These are phyloP conservation scores for Colletotrichum costaricense DNA, from an alignment of 2,329 filamentous ascomycete genomes.

Conservation along the genomic window DNA sequence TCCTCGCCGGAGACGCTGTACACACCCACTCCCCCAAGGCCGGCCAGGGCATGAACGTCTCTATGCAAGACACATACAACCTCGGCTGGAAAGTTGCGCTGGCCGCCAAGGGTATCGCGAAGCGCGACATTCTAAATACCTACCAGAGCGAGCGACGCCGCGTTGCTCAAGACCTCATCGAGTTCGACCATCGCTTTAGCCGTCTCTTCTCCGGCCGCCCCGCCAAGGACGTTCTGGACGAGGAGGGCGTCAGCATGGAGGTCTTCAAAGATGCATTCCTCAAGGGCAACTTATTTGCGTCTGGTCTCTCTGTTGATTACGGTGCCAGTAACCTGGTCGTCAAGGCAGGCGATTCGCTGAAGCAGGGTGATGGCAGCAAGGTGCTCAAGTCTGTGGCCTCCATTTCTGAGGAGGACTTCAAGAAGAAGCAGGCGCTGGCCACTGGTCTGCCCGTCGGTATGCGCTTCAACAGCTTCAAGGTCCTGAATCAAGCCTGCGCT, in stretches of 20 bases:
- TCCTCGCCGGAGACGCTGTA: conserved; percentile 76
- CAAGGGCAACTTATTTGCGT: conserved; percentile 70
- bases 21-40: conserved; percentile 69
- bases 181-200: conserved; percentile 69
- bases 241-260: conserved; percentile 70
- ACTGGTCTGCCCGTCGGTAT: conserved; percentile 61
- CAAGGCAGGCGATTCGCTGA: conserved; percentile 56
- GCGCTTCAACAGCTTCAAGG: conserved; percentile 69
- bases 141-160: conserved; percentile 65
- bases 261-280: conserved; percentile 72
- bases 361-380: conserved; percentile 60
- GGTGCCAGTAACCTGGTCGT: conserved; percentile 65
- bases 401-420: conserved; percentile 43
- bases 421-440: conserved; percentile 48
- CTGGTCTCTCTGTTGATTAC: conserved; percentile 63
- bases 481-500: conserved; percentile 67
- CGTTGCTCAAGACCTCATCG: conserved; percentile 69
- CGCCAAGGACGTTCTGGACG: conserved; percentile 69
- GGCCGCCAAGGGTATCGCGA: conserved; percentile 56
- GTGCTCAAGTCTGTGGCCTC: conserved; percentile 37
- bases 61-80: conserved; percentile 74
- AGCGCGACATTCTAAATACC: conserved; percentile 56
- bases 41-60: conserved; percentile 79
- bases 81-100: conserved; percentile 67
- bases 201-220: conserved; percentile 67